Evolutionary conservation across 2,329 filamentous ascomycete genomes (phyloP), one percentile per base, ranked within the genome.

Genomic region (Rosellinia necatrix): DNA sequence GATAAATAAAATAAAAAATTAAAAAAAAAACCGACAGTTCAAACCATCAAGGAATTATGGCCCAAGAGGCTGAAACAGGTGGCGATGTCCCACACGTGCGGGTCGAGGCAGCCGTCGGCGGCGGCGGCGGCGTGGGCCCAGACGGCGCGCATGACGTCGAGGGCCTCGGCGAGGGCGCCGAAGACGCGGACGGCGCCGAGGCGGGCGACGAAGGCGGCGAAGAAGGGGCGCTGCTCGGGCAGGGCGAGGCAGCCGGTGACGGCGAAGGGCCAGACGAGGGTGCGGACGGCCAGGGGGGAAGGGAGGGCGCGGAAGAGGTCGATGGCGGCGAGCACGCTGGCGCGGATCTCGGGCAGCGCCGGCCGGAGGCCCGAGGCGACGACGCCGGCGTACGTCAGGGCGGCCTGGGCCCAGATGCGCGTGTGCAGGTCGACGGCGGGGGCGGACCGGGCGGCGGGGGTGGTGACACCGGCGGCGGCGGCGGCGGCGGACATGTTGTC

Each of bases 181-280:
- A 70, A 68, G 34, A 66, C 59, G 13, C 59, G 54, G 56, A 70
- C 41, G 12, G 53, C 49, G 13, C 64, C 65, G 64, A 70, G 65
- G 3, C 46, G 49, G 17, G 32, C 42, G 1, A 68, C 58, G 27
- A 68, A 57, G 13, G 56, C 56, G 17, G 51, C 42, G 54, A 67
- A 66, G 40, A 67, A 56, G n/a, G 60, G n/a, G 25, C 66, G 54
- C 35, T 65, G 57, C n/a, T 60, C 66, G 2, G 52, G 27, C 8
- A 54, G 52, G 13, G 60, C 62, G 22, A 69, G 61, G 43, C 67
- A 70, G 3, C 68, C 66, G 13, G 67, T 64, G 29, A 70, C 61
- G 15, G 60, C 65, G 47, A 70, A 68, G 6, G 68, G 66, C 68
- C 67, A 69, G 15, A 64, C 47, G 17, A 70, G 34, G 4, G 66